Conservation (phyloP, 768 basidiomycete species). For the Lenzites betulinus region DNA sequence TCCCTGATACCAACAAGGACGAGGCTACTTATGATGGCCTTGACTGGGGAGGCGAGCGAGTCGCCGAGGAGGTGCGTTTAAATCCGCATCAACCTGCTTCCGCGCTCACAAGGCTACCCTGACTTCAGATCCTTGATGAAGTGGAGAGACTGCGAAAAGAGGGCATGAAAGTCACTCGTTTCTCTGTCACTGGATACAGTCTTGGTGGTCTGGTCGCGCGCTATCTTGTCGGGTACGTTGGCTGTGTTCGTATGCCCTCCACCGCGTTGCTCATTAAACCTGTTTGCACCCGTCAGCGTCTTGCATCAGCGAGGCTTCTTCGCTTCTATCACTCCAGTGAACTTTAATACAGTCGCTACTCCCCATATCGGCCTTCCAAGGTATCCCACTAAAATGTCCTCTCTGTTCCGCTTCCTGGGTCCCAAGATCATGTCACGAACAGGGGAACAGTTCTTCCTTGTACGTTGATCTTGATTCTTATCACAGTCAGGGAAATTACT, state of each 20-base stretch:
- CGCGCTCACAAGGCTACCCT: not conserved
- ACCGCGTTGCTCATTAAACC: not conserved
- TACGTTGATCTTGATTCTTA: not conserved
- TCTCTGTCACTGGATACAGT: conserved; percentile 78
- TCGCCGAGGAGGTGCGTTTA: conserved; percentile 70
- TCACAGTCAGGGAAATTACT: not conserved
- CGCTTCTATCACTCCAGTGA: conserved; percentile 65
- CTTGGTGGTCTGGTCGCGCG: conserved; percentile 83
- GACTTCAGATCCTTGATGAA: conserved; percentile 54
- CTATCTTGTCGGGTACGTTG: conserved; percentile 67
- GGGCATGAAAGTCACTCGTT: conserved; percentile 61
- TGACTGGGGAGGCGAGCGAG: conserved; percentile 81
- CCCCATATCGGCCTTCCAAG: conserved; percentile 78
- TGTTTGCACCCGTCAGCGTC: conserved; percentile 42
- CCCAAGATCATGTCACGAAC: conserved; percentile 74
- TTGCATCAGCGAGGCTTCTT: conserved; percentile 74
- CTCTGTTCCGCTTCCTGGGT: conserved; percentile 55
- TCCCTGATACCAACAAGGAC: conserved; percentile 64
- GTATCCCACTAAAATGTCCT: conserved; percentile 61
- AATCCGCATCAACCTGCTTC: not conserved
- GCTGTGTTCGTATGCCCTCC: not conserved
- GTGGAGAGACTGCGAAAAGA: conserved; percentile 52
- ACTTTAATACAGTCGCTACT: conserved; percentile 83
- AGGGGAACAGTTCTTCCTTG: conserved; percentile 56
- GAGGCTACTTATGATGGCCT: conserved; percentile 80